A percentile compares a stretch with the other conserved stretches of the same genome.
phyloP scores from a whole-genome alignment of 1,139 yeast genomes.

The Candida freyschussii region DNA sequence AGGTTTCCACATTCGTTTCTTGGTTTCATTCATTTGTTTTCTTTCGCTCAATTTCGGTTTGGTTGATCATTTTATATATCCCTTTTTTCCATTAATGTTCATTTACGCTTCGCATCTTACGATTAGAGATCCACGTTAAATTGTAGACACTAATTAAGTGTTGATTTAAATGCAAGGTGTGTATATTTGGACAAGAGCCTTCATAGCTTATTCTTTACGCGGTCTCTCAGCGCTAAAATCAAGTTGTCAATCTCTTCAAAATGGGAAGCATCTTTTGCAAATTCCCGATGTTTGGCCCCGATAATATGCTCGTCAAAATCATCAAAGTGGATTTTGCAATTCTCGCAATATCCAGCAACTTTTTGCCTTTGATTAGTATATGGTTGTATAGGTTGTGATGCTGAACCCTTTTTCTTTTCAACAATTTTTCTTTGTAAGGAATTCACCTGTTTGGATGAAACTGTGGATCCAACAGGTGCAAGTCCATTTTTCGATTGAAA shows the following conservation, averaged over 20 bases:
- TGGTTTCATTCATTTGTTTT: too few relatives aligned
- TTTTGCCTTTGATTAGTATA: conserved; percentile 20
- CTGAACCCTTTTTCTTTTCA: conserved; percentile 17
- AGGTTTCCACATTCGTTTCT: too few relatives aligned
- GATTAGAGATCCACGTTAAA: too few relatives aligned
- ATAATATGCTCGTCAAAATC: conserved; percentile 72
- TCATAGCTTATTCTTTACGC: conserved; percentile 19
- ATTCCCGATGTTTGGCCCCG: conserved; percentile 69
- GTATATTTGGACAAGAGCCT: neutral
- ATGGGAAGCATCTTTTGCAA: conserved; percentile 69
- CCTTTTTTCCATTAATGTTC: too few relatives aligned
- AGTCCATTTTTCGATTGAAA: conserved; percentile 52
- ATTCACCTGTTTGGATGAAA: conserved; percentile 61
- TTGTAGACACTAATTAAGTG: too few relatives aligned
- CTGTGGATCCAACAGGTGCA: conserved; percentile 64
- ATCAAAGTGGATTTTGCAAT: conserved; percentile 83
- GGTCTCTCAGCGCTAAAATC: conserved; percentile 41
- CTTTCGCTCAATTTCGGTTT: too few relatives aligned
- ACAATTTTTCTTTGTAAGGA: conserved; percentile 48
- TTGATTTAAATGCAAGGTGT: too few relatives aligned
- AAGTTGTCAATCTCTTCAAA: conserved; percentile 74
- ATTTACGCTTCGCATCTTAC: too few relatives aligned
- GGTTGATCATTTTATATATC: too few relatives aligned
- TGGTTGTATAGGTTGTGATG: conserved; percentile 19
- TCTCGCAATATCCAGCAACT: conserved; percentile 79